These are phyloP conservation scores for Tricholoma hemisulphureum DNA, from an alignment of 768 basidiomycete genomes.

Conservation along the genomic window DNA sequence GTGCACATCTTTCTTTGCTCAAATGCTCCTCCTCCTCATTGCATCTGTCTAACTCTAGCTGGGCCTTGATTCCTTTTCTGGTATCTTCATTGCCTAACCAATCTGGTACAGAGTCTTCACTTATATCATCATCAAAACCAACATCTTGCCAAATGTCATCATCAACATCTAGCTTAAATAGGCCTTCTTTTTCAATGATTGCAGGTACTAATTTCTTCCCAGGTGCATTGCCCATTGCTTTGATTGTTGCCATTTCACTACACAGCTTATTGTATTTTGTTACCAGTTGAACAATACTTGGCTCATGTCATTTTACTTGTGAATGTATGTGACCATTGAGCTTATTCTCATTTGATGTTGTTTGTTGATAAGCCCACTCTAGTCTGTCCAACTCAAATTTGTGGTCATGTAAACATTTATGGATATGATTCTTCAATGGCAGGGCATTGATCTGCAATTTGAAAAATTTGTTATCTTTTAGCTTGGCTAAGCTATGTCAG, in stretches of 20 bases:
- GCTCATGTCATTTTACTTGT: constrained; percentile 26
- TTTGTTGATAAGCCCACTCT: constrained; percentile 15
- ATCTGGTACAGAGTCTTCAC: constrained; percentile 10
- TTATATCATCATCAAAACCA: constrained; percentile 28
- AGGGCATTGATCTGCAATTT: constrained; percentile 17
- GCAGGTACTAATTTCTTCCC: constrained; percentile 19
- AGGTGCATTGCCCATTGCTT: constrained; percentile 20
- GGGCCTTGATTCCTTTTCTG: constrained; percentile 26
- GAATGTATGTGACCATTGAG: constrained; percentile 28
- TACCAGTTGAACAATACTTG: constrained; percentile 22
- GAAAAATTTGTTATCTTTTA: too few relatives aligned
- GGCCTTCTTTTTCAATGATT: constrained; percentile 15
- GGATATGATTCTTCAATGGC: constrained; percentile 23
- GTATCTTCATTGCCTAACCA: constrained; percentile 31
- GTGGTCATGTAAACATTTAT: constrained; percentile 14
- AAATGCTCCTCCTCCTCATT: constrained; percentile 26
- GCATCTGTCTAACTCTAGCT: constrained; percentile 21
- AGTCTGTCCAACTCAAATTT: constrained; percentile 30
- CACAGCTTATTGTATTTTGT: constrained; percentile 29
- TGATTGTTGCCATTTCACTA: constrained; percentile 18
- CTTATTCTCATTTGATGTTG: constrained; percentile 22
- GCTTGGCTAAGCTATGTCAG: neutral
- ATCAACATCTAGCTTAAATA: constrained; percentile 36
- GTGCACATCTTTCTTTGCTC: constrained; percentile 10
- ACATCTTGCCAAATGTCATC: constrained; percentile 36